A percentile compares a stretch with the other conserved stretches of the same genome.
phyloP scores from a whole-genome alignment of 2,329 filamentous ascomycete genomes.

The Emergomyces pasteurianus region DNA sequence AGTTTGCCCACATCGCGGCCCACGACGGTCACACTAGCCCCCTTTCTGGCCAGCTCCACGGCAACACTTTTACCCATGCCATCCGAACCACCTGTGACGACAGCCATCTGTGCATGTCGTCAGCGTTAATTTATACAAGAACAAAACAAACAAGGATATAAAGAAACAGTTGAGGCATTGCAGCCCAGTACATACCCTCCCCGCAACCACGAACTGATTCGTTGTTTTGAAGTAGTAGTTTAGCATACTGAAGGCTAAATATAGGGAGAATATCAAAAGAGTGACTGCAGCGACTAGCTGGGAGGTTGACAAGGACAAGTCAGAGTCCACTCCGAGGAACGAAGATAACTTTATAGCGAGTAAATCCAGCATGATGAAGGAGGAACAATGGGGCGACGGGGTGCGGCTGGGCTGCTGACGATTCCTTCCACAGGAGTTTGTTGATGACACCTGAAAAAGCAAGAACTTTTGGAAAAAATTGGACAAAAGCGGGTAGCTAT shows the following conservation, averaged over 20 bases:
- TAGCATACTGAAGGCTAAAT: slow-evolving; percentile 27
- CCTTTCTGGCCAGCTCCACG: slow-evolving; percentile 63
- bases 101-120: slow-evolving; percentile 51
- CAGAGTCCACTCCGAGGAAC: neutral
- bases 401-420: neutral
- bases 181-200: slow-evolving; percentile 48
- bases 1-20: slow-evolving; percentile 68
- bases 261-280: slow-evolving; percentile 20
- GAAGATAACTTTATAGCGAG: neutral
- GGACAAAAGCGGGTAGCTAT: too few relatives aligned
- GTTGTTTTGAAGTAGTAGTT: slow-evolving; percentile 29
- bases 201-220: slow-evolving; percentile 74
- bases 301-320: slow-evolving; percentile 9
- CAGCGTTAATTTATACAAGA: neutral
- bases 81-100: slow-evolving; percentile 85
- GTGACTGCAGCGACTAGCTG: slow-evolving; percentile 5
- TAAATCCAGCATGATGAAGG: neutral
- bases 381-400: neutral
- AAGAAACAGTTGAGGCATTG: neutral
- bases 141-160: neutral
- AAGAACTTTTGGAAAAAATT: neutral
- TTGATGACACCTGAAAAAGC: neutral
- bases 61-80: slow-evolving; percentile 76
- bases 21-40: slow-evolving; percentile 77
- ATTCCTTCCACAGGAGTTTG: neutral